A percentile compares a stretch with the other conserved stretches of the same genome.
Evolutionary conservation across 306 rosid species (phyloP).

Genomic region (Heteromeles arbutifolia): DNA sequence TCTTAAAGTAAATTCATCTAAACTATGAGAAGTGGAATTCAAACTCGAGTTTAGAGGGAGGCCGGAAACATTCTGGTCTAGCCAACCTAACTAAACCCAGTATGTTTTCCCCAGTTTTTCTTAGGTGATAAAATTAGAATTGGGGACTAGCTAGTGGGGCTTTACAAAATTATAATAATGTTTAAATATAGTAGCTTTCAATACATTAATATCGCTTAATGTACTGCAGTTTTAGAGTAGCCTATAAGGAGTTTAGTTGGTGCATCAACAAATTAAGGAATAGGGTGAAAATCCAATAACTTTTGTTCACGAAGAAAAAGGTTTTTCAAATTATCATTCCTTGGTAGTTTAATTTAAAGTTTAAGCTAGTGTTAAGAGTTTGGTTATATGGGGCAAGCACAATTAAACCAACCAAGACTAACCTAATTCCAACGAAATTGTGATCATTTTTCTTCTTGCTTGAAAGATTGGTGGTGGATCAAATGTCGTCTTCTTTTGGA

Average conservation of each 20-base stretch:
- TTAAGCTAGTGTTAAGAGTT: neutral
- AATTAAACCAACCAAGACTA: neutral
- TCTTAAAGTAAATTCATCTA: neutral
- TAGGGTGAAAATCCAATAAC: neutral
- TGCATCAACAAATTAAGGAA: neutral
- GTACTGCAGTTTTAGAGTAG: constrained; percentile 3
- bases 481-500: constrained; percentile 16
- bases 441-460: constrained; percentile 19
- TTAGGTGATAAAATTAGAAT: neutral
- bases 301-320: neutral
- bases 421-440: neutral
- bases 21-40: neutral
- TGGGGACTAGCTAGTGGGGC: neutral
- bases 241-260: constrained; percentile 14
- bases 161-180: neutral
- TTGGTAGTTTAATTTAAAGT: neutral
- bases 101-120: neutral
- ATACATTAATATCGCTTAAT: neutral
- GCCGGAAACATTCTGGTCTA: neutral
- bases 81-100: neutral
- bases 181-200: neutral
- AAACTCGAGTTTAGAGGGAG: neutral
- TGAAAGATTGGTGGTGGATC: constrained; percentile 16
- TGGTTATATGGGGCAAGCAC: neutral
- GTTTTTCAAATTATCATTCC: neutral